Percentiles rank a stretch among this genome's conserved stretches.
These are phyloP conservation scores for Coemansia sp. DNA, from an alignment of 192 early-diverging fungal genomes.

Conservation along the genomic window DNA sequence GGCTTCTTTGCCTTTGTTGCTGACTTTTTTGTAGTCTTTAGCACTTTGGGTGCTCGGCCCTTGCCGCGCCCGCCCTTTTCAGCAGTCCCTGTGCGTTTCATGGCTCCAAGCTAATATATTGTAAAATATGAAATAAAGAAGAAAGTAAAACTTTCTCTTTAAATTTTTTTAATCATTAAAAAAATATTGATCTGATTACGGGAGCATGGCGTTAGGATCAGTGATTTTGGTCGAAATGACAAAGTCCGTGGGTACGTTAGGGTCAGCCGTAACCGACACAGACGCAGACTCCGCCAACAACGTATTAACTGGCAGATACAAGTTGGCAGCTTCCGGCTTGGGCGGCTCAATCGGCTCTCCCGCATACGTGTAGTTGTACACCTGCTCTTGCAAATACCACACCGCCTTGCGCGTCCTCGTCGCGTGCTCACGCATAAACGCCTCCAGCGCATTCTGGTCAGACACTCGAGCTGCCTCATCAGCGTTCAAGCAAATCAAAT, in stretches of 20 bases:
- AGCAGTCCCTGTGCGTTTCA: neutral
- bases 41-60: neutral
- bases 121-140: neutral
- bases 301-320: constrained; percentile 40
- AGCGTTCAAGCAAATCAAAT: constrained; percentile 55
- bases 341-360: constrained; percentile 25
- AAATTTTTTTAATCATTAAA: neutral
- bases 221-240: constrained; percentile 18
- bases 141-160: constrained; percentile 1
- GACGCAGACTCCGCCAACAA: constrained; percentile 34
- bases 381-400: constrained; percentile 94
- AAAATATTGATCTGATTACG: neutral
- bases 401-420: constrained; percentile 59
- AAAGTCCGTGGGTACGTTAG: constrained; percentile 30
- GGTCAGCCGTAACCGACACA: neutral
- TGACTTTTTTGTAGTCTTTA: neutral
- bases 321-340: constrained; percentile 39
- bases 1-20: neutral
- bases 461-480: constrained; percentile 42
- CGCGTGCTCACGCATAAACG: constrained; percentile 16
- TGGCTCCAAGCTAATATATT: neutral
- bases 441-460: constrained; percentile 19
- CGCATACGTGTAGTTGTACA: constrained; percentile 74
- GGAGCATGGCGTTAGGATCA: constrained; percentile 5
- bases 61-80: neutral